Percentiles rank a stretch among this genome's conserved stretches.
These are phyloP conservation scores for Phytopythium litorale DNA, from an alignment of 352 stramenopile species.

Conservation along the genomic window DNA sequence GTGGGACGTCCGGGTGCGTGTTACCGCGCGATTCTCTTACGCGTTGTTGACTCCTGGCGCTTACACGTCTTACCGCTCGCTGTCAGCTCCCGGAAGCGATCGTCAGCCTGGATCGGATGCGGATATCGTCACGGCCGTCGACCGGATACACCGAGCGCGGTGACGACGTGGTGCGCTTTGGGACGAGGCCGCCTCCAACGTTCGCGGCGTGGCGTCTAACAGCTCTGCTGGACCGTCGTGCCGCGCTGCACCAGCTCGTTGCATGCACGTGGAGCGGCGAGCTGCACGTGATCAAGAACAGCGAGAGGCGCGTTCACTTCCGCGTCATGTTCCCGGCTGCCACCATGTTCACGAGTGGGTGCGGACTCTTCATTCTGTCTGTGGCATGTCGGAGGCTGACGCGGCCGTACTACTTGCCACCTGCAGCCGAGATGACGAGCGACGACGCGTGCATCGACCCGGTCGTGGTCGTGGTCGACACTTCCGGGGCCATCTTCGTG, in stretches of 20 bases:
- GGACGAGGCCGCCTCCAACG: not conserved
- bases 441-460: conserved; percentile 18
- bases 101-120: conserved; percentile 44
- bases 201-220: not conserved
- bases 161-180: conserved; percentile 17
- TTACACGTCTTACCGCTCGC: not conserved
- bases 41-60: too few species aligned
- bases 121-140: not conserved
- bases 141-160: not conserved
- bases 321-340: conserved; percentile 55
- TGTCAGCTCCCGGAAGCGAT: conserved; percentile 46
- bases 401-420: not conserved
- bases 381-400: not conserved
- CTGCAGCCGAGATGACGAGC: not conserved
- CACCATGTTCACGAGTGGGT: conserved; percentile 66
- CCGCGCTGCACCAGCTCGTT: conserved; percentile 37
- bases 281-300: conserved; percentile 47
- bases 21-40: too few species aligned
- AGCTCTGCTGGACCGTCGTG: not conserved
- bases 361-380: not conserved
- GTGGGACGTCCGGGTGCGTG: conserved; percentile 42
- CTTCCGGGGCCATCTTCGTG: conserved; percentile 59
- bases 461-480: conserved; percentile 58
- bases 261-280: conserved; percentile 70
- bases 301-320: conserved; percentile 45